Conservation (phyloP, 75 land plant species). For the Selaginella moellendorffii region DNA sequence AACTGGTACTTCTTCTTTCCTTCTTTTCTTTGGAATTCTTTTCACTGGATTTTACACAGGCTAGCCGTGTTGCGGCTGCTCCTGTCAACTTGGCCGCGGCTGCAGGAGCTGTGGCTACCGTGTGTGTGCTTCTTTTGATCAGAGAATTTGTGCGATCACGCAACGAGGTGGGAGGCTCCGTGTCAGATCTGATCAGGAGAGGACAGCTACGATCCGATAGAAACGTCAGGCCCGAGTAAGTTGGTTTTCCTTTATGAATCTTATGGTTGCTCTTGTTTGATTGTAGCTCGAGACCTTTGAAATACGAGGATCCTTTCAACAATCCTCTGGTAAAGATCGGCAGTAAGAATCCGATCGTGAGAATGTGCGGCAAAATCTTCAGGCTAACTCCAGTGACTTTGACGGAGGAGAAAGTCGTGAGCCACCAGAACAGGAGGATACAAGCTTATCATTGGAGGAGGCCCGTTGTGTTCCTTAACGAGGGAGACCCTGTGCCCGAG, state of each 20-base stretch:
- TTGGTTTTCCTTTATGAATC: not conserved
- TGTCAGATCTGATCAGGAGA: constrained; percentile 75
- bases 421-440: constrained; percentile 77
- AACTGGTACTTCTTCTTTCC: not conserved
- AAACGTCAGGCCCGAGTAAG: constrained; percentile 82
- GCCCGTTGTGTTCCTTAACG: constrained; percentile 67
- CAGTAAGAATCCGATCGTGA: constrained; percentile 49
- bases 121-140: constrained; percentile 32
- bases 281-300: constrained; percentile 57
- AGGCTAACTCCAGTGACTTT: constrained; percentile 71
- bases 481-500: constrained; percentile 74
- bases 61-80: constrained; percentile 41
- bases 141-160: constrained; percentile 29
- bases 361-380: constrained; percentile 86
- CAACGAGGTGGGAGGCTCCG: constrained; percentile 45
- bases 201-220: constrained; percentile 81
- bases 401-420: constrained; percentile 51
- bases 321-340: constrained; percentile 65
- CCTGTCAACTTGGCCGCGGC: constrained; percentile 32
- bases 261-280: constrained; percentile 25
- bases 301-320: constrained; percentile 84
- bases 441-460: constrained; percentile 94
- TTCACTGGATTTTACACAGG: too few relatives aligned
- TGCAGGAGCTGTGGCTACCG: constrained; percentile 27
- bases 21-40: not conserved